phyloP scores from a whole-genome alignment of 257 asterid species.

The Fraxinus cuspidata region DNA sequence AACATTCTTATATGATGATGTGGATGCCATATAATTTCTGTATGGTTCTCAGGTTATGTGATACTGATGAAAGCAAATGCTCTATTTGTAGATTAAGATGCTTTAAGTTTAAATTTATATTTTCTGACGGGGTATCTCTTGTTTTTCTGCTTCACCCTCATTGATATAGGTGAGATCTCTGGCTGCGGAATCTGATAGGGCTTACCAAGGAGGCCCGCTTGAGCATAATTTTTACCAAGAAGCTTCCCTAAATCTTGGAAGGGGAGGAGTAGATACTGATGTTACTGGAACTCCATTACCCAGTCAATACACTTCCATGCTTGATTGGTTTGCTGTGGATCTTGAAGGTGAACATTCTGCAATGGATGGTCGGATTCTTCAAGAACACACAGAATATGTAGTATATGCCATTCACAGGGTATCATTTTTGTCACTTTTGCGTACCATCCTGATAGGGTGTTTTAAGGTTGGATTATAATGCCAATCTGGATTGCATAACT shows the following conservation, averaged over 20 bases:
- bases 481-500: conserved; percentile 10
- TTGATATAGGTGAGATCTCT: conserved; percentile 77
- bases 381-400: conserved; percentile 94
- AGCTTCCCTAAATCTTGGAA: conserved; percentile 47
- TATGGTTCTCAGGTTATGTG: neutral
- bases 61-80: conserved; percentile 10
- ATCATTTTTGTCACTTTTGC: conserved; percentile 47
- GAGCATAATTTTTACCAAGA: conserved; percentile 56
- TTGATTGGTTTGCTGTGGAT: conserved; percentile 97
- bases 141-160: conserved; percentile 25
- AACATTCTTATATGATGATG: neutral
- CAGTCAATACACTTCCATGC: conserved; percentile 66
- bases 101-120: conserved; percentile 18
- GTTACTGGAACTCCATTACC: conserved; percentile 58
- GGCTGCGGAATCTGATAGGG: conserved; percentile 94
- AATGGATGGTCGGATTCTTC: conserved; percentile 97
- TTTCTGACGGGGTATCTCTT: conserved; percentile 18
- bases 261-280: conserved; percentile 50
- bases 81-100: conserved; percentile 21
- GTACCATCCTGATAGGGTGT: conserved; percentile 25
- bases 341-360: conserved; percentile 99
- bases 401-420: conserved; percentile 98
- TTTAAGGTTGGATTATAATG: conserved; percentile 26
- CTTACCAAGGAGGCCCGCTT: conserved; percentile 90
- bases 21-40: conserved; percentile 10